Percentiles rank a stretch among this genome's conserved stretches.
Conservation (phyloP, 176 grass and related monocot species). For the Cymbopogon citratus region DNA sequence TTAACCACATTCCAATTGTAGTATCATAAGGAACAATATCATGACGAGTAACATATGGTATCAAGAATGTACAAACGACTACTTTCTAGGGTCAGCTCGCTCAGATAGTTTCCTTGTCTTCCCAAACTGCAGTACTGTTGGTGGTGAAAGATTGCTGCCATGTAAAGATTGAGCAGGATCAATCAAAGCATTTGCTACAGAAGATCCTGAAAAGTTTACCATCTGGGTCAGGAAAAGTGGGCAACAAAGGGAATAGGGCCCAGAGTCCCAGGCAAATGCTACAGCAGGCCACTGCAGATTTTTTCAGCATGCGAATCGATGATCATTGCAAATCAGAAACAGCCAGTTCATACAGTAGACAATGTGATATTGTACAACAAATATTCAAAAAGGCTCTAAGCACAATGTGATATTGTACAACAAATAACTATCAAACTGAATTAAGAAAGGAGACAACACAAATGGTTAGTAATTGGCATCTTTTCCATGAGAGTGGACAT, state of each 20-base stretch:
- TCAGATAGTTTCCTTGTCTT: conserved; percentile 95
- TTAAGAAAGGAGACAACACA: background rate
- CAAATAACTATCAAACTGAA: background rate
- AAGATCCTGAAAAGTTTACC: conserved; percentile 31
- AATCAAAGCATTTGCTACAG: conserved; percentile 59
- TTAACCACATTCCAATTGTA: conserved; percentile 9
- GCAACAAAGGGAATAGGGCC: background rate
- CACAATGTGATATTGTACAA: background rate
- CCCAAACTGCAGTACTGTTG: conserved; percentile 82
- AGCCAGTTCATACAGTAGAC: background rate
- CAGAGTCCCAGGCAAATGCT: background rate
- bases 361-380: background rate
- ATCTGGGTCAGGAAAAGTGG: background rate
- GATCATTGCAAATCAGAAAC: background rate
- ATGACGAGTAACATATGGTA: conserved; percentile 13
- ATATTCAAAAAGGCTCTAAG: background rate
- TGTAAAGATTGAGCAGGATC: conserved; percentile 59
- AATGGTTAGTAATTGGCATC: background rate
- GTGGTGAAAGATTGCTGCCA: conserved; percentile 64
- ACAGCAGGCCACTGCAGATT: background rate
- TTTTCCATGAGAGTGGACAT: background rate
- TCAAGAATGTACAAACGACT: conserved; percentile 20
- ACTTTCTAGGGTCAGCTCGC: conserved; percentile 95
- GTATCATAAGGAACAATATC: background rate
- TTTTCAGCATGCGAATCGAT: background rate